These are phyloP conservation scores for Leccinum truebloodii DNA, from an alignment of 768 basidiomycete species.

Conservation along the genomic window DNA sequence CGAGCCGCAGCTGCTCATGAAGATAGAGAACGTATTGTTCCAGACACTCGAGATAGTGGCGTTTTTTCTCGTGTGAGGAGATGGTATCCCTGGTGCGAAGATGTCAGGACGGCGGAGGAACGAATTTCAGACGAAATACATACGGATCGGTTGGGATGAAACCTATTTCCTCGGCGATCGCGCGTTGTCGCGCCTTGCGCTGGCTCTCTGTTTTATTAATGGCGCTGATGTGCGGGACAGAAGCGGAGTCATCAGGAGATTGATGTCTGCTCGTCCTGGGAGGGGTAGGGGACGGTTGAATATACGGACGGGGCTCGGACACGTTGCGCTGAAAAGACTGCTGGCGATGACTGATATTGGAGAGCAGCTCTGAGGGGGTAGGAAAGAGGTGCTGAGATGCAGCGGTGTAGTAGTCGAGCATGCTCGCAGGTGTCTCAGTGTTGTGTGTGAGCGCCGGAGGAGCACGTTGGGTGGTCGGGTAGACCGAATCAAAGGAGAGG, in stretches of 20 bases:
- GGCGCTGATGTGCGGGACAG: background rate
- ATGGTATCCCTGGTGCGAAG: slow-evolving; percentile 55
- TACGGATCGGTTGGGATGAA: slow-evolving; percentile 65
- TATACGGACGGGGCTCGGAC: slow-evolving; percentile 5
- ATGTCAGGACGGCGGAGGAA: background rate
- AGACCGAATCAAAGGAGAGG: slow-evolving; percentile 11
- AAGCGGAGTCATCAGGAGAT: slow-evolving; percentile 8
- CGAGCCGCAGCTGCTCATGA: slow-evolving; percentile 57
- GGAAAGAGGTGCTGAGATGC: slow-evolving; percentile 49
- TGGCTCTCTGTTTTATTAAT: slow-evolving; percentile 46
- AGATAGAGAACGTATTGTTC: slow-evolving; percentile 71
- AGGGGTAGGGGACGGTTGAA: slow-evolving; percentile 14
- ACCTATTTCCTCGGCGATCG: slow-evolving; percentile 54
- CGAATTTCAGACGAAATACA: slow-evolving; percentile 16
- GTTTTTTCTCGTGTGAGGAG: slow-evolving; percentile 77
- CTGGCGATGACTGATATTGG: slow-evolving; percentile 35
- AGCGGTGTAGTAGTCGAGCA: slow-evolving; percentile 26
- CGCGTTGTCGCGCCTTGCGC: slow-evolving; percentile 59
- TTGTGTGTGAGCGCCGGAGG: background rate
- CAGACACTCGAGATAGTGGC: slow-evolving; percentile 70
- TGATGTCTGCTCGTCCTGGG: slow-evolving; percentile 11
- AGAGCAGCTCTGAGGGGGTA: slow-evolving; percentile 65
- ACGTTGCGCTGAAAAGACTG: slow-evolving; percentile 6
- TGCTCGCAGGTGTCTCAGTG: background rate
- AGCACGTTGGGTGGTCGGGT: slow-evolving; percentile 8